phyloP scores from a whole-genome alignment of 2,329 filamentous ascomycete genomes.

The Alternaria sp. region DNA sequence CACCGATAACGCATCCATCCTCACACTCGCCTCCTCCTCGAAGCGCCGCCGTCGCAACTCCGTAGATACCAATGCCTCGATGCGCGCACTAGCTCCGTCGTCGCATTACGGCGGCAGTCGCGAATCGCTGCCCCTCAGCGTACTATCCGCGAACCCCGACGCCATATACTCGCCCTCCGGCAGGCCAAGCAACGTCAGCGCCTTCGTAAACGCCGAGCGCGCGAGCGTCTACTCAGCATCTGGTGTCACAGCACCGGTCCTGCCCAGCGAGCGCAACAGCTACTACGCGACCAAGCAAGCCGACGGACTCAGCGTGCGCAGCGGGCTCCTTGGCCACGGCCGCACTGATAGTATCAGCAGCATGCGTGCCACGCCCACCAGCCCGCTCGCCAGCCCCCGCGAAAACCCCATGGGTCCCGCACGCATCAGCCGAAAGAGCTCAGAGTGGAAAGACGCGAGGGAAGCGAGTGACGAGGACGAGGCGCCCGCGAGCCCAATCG shows the following conservation, averaged over 20 bases:
- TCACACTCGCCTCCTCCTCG: conserved; percentile 82
- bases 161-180: conserved; percentile 60
- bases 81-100: conserved; percentile 81
- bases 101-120: conserved; percentile 83
- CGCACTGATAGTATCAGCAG: conserved; percentile 83
- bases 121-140: conserved; percentile 78
- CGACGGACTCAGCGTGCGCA: conserved; percentile 79
- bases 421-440: conserved; percentile 41
- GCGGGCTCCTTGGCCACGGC: conserved; percentile 76
- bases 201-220: conserved; percentile 67
- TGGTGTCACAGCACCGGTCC: conserved; percentile 64
- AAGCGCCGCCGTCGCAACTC: conserved; percentile 78
- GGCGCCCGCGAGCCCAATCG: conserved; percentile 14
- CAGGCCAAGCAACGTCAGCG: conserved; percentile 58
- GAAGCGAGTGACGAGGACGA: conserved; percentile 39
- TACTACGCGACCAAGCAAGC: conserved; percentile 69
- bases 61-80: conserved; percentile 84
- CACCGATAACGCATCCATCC: conserved; percentile 83
- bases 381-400: conserved; percentile 65
- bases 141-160: conserved; percentile 71
- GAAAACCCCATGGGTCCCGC: conserved; percentile 39
- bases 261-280: conserved; percentile 80
- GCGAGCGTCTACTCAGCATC: conserved; percentile 82
- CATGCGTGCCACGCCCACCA: conserved; percentile 62
- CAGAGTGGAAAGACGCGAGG: conserved; percentile 45